Evolutionary conservation across 2,329 filamentous ascomycete species (phyloP).

Genomic region (Hortaea werneckii): DNA sequence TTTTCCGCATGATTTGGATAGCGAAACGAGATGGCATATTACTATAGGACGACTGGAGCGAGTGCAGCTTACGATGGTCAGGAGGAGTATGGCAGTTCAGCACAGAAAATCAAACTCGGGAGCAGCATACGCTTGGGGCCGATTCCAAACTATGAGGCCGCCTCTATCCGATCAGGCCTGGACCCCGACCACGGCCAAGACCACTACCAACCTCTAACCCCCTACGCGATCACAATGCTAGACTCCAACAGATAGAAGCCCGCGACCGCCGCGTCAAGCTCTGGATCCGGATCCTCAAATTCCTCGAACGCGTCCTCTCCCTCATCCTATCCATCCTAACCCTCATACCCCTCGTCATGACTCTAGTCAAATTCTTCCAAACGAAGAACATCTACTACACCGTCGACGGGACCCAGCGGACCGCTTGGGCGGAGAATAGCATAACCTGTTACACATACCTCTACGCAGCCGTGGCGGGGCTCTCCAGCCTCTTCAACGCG

Average conservation of each 20-base stretch:
- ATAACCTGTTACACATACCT: slow-evolving; percentile 32
- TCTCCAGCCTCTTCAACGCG: slow-evolving; percentile 26
- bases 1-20: too few species aligned
- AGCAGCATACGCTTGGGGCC: slow-evolving; percentile 2
- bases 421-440: slow-evolving; percentile 29
- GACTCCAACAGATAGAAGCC: not conserved
- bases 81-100: too few species aligned
- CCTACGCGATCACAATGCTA: not conserved
- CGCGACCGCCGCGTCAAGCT: slow-evolving; percentile 23
- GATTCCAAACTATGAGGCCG: not conserved
- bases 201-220: slow-evolving; percentile 1
- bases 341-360: slow-evolving; percentile 28
- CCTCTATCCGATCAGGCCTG: not conserved
- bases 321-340: slow-evolving; percentile 26
- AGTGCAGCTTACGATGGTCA: too few species aligned
- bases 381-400: slow-evolving; percentile 22
- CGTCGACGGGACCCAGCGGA: slow-evolving; percentile 20
- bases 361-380: slow-evolving; percentile 28
- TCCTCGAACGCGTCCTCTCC: slow-evolving; percentile 27
- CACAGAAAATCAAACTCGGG: too few species aligned
- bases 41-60: too few species aligned
- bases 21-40: too few species aligned
- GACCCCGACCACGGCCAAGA: not conserved
- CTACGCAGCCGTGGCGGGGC: slow-evolving; percentile 26
- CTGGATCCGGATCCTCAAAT: slow-evolving; percentile 28